Evolutionary conservation across 768 basidiomycete species (phyloP), one percentile per base, ranked within the genome.

Genomic region (Pilatotrama ljubarskyi): DNA sequence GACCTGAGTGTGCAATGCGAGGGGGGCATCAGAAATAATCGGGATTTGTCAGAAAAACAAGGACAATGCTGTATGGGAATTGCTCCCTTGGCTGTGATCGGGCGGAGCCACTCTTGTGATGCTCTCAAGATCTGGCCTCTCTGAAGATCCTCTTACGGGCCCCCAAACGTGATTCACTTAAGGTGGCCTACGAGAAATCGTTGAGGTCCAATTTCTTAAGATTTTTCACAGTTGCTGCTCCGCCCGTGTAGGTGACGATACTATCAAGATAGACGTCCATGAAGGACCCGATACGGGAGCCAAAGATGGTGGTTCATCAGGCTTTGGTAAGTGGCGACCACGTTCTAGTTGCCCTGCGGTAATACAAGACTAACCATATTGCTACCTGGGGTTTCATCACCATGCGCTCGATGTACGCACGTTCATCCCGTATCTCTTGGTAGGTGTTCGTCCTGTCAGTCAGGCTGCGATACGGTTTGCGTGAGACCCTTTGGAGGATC

Each of bases 261-360:
- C 52, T 70, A 35, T 74, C 72, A 3, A 74, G 67, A 52, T 74
- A 75, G 0, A 72, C 68, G 26, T 74, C 68, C 61, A 75, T 63
- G 52, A 68, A 74, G 0, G 64, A 58, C 1, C 72, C 69, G 11
- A 74, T 64, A 52, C 67, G 66, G 1, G 63, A 48, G 0, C 36
- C 60, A 38, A 72, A 73, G 14, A 73, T 67, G 48, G n/a, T 68
- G 60, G 41, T 69, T 70, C 66, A 71, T 70, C 0, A 74, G 47
- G 0, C 64, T 48, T 46, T 72, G 70, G 67, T 68, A 72, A 0
- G 72, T 74, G 7, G 71, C 72, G 10, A 55, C 67, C 0, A 65
- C 72, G 52, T 75, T 75, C 40, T 66, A 67, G 40, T 74, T 70
- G 0, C 72, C 73, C 47, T 69, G 70, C 52, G 73, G 73, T 52